These are phyloP conservation scores for Phyllostachys edulis DNA, from an alignment of 176 grass and related monocot species.

Conservation along the genomic window DNA sequence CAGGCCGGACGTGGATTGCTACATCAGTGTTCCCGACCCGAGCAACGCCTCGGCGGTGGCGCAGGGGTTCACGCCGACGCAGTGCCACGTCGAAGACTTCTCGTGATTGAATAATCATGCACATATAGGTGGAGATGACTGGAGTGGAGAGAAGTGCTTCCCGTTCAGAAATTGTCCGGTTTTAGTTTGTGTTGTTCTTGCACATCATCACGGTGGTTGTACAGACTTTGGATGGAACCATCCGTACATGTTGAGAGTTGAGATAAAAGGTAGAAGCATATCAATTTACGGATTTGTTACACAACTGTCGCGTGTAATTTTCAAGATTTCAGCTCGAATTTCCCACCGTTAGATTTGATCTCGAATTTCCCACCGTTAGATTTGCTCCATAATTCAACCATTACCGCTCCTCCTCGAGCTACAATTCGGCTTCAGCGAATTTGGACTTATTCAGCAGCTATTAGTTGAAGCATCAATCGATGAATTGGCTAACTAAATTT, in stretches of 20 bases:
- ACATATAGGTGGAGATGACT: not conserved
- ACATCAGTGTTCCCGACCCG: constrained; percentile 45
- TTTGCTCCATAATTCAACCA: no score
- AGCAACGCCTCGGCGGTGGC: constrained; percentile 32
- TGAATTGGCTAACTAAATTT: not conserved
- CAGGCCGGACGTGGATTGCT: constrained; percentile 45
- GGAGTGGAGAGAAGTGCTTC: not conserved
- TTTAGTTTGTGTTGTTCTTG: not conserved
- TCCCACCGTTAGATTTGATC: no score
- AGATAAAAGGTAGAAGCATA: not conserved
- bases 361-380: no score
- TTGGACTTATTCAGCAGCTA: not conserved
- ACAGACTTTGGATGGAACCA: not conserved
- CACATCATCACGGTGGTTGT: not conserved
- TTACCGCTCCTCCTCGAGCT: no score
- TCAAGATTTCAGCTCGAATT: no score
- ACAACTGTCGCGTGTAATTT: no score
- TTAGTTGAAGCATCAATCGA: not conserved
- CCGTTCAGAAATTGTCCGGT: not conserved
- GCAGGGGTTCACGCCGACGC: constrained; percentile 20
- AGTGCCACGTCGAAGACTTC: constrained; percentile 47
- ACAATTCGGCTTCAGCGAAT: no score
- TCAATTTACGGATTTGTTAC: no score
- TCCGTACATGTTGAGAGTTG: not conserved
- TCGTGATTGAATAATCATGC: constrained; percentile 1